phyloP scores from a whole-genome alignment of 2,329 filamentous ascomycete species.

The Aspergillus sp. region DNA sequence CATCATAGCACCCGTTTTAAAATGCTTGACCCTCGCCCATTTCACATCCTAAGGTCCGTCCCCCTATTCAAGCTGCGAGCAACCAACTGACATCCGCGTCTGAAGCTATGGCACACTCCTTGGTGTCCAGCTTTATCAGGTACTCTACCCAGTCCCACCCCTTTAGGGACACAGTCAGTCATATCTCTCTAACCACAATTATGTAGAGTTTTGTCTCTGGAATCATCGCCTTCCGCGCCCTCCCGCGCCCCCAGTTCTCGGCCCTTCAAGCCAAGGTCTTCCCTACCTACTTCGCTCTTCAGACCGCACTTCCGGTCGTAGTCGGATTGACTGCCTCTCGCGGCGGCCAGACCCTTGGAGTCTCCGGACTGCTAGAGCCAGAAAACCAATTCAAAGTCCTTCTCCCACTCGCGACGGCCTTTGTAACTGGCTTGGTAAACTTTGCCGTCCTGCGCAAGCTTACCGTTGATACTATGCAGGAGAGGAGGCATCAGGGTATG shows the following conservation, averaged over 20 bases:
- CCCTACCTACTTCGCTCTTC: slow-evolving; percentile 78
- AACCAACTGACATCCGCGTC: slow-evolving; percentile 1
- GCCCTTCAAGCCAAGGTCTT: slow-evolving; percentile 78
- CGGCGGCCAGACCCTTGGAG: slow-evolving; percentile 31
- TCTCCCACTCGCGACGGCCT: slow-evolving; percentile 67
- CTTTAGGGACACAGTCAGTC: slow-evolving; percentile 56
- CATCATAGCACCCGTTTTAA: neutral
- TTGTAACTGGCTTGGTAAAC: slow-evolving; percentile 71
- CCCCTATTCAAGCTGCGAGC: neutral
- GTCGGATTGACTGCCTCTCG: slow-evolving; percentile 79
- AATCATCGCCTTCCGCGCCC: slow-evolving; percentile 71
- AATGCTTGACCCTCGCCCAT: slow-evolving; percentile 37
- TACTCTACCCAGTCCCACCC: slow-evolving; percentile 39
- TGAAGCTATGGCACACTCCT: slow-evolving; percentile 81
- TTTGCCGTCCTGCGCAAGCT: slow-evolving; percentile 69
- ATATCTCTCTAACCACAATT: neutral
- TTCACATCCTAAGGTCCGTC: slow-evolving; percentile 33
- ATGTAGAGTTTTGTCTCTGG: slow-evolving; percentile 71
- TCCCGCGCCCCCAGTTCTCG: slow-evolving; percentile 78
- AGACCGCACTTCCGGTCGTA: slow-evolving; percentile 70
- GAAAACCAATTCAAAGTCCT: slow-evolving; percentile 65
- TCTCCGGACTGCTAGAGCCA: slow-evolving; percentile 46
- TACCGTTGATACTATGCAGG: slow-evolving; percentile 71
- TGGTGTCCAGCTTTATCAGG: slow-evolving; percentile 84
- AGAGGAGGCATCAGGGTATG: slow-evolving; percentile 76